Percentiles rank a stretch among this genome's conserved stretches.
Evolutionary conservation across 768 basidiomycete species (phyloP).

Genomic region (Lentinula detonsa): DNA sequence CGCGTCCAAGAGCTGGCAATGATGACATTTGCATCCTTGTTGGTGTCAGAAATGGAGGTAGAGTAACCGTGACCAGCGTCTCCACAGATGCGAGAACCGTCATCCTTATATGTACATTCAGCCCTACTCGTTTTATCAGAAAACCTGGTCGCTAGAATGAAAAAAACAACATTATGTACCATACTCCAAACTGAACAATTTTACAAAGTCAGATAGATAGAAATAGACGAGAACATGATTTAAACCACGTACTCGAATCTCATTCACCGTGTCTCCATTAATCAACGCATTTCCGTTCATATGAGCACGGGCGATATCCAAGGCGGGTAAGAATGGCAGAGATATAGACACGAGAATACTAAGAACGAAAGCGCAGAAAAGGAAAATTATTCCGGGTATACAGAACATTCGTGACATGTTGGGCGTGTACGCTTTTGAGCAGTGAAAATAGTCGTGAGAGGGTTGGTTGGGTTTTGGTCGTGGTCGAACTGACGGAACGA

Average conservation of each 20-base stretch:
- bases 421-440: background rate
- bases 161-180: conserved; percentile 34
- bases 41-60: conserved; percentile 31
- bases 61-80: conserved; percentile 51
- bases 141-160: conserved; percentile 1
- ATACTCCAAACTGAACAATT: conserved; percentile 60
- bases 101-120: conserved; percentile 45
- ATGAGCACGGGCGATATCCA: conserved; percentile 61
- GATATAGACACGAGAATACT: conserved; percentile 67
- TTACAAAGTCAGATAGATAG: background rate
- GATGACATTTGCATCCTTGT: conserved; percentile 28
- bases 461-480: background rate
- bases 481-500: background rate
- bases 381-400: conserved; percentile 51
- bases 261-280: conserved; percentile 24
- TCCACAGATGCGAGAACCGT: conserved; percentile 43
- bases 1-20: conserved; percentile 62
- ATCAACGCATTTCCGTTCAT: conserved; percentile 28
- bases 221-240: background rate
- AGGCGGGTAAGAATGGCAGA: conserved; percentile 57
- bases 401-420: conserved; percentile 47
- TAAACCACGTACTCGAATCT: conserved; percentile 47
- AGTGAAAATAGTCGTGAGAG: background rate
- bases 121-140: conserved; percentile 37
- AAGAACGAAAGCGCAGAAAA: conserved; percentile 59